phyloP scores from a whole-genome alignment of 1,284 basidiomycete species.

The Schizophyllum amplum region DNA sequence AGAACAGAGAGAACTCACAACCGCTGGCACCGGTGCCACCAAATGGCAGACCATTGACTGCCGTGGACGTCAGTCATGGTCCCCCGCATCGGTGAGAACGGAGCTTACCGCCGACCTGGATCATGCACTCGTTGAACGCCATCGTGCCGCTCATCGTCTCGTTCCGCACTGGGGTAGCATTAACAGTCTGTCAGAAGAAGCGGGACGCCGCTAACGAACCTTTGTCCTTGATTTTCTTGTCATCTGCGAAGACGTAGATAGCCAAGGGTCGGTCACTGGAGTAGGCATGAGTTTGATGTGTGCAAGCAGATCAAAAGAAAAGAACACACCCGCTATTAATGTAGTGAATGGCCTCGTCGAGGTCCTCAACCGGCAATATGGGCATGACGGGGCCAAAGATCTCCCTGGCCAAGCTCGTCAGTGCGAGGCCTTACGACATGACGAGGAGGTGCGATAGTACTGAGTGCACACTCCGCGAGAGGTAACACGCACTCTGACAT shows the following conservation, averaged over 20 bases:
- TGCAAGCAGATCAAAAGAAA: background rate
- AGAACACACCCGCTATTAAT: conserved; percentile 49
- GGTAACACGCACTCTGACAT: conserved; percentile 62
- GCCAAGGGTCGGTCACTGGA: conserved; percentile 67
- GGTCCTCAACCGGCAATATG: conserved; percentile 62
- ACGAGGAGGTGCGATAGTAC: background rate
- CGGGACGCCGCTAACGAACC: conserved; percentile 23
- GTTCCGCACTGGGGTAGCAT: conserved; percentile 38
- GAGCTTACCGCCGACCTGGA: conserved; percentile 46
- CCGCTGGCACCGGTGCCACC: conserved; percentile 70
- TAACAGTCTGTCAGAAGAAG: too few species aligned
- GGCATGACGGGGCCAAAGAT: conserved; percentile 76
- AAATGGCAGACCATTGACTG: conserved; percentile 60
- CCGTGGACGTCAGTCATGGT: background rate
- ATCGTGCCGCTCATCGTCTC: conserved; percentile 63
- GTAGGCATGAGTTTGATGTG: background rate
- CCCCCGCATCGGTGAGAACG: background rate
- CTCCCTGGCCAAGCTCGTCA: conserved; percentile 31
- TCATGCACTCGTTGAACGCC: conserved; percentile 55
- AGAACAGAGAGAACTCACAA: conserved; percentile 33
- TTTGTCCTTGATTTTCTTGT: conserved; percentile 52
- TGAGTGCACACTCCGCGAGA: background rate
- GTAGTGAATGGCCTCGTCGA: conserved; percentile 68
- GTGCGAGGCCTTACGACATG: background rate
- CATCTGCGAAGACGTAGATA: conserved; percentile 68